Evolutionary conservation across 2,329 filamentous ascomycete genomes (phyloP).

Genomic region (Pyrenophora graminea): DNA sequence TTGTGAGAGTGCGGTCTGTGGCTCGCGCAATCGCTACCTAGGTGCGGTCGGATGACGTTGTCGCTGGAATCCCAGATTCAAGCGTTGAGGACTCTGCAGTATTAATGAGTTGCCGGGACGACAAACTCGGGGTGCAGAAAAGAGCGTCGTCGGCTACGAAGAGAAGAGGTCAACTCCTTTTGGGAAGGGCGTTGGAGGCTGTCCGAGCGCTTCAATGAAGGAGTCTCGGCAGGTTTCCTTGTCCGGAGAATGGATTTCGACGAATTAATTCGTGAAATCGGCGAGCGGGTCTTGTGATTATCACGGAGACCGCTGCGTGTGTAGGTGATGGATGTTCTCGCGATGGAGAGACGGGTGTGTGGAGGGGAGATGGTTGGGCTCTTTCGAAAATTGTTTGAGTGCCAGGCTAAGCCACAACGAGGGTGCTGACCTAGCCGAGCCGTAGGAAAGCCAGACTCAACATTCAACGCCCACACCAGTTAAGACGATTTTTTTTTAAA

Average conservation of each 20-base stretch:
- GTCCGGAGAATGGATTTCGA: slow-evolving; percentile 38
- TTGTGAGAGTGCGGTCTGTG: slow-evolving; percentile 6
- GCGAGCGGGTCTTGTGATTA: slow-evolving; percentile 41
- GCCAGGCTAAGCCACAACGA: slow-evolving; percentile 26
- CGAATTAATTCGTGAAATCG: slow-evolving; percentile 45
- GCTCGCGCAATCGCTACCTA: slow-evolving; percentile 21
- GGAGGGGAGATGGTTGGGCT: slow-evolving; percentile 16
- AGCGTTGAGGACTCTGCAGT: slow-evolving; percentile 23
- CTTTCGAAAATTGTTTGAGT: slow-evolving; percentile 33
- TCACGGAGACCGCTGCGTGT: slow-evolving; percentile 37
- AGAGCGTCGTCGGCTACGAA: slow-evolving; percentile 23
- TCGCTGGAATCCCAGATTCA: slow-evolving; percentile 40
- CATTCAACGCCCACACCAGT: slow-evolving; percentile 4
- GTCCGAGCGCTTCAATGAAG: slow-evolving; percentile 40
- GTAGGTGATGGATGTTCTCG: slow-evolving; percentile 37
- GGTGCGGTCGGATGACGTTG: slow-evolving; percentile 19
- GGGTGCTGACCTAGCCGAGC: slow-evolving; percentile 18
- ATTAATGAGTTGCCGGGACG: slow-evolving; percentile 31
- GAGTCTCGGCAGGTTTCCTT: slow-evolving; percentile 37
- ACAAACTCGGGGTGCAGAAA: slow-evolving; percentile 37
- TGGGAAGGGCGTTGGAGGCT: slow-evolving; percentile 39
- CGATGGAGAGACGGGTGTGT: slow-evolving; percentile 39
- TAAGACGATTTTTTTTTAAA: neutral
- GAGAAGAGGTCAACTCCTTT: slow-evolving; percentile 33
- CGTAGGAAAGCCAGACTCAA: slow-evolving; percentile 11